These are phyloP conservation scores for Microbotryum saponariae DNA, from an alignment of 1,284 basidiomycete genomes.

Conservation along the genomic window DNA sequence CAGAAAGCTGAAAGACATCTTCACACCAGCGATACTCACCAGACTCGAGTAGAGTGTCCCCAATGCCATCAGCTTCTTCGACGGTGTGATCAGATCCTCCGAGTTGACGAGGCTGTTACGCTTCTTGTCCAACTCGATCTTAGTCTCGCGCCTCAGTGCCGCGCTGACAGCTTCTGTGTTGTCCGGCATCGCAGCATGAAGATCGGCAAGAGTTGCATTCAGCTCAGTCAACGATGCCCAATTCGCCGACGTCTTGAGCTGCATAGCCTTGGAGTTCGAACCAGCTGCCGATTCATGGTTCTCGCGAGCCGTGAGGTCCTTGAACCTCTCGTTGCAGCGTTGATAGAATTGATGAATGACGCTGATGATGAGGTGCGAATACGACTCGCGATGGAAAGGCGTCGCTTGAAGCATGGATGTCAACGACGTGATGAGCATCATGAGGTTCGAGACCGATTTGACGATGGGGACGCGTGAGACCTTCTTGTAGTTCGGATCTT, in stretches of 20 bases:
- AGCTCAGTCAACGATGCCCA: conserved; percentile 83
- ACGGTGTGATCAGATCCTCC: conserved; percentile 65
- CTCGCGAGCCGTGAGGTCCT: conserved; percentile 42
- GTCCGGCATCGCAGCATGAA: not conserved
- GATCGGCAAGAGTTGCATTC: conserved; percentile 40
- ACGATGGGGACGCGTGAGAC: conserved; percentile 64
- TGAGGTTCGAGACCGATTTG: conserved; percentile 52
- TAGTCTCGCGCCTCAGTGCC: conserved; percentile 52
- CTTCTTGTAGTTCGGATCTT: conserved; percentile 57
- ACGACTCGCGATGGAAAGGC: conserved; percentile 93
- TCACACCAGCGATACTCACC: conserved; percentile 49
- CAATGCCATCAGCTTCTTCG: conserved; percentile 66
- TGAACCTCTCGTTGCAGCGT: conserved; percentile 79
- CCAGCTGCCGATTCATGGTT: conserved; percentile 12
- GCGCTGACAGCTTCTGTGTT: conserved; percentile 6
- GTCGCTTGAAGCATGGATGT: conserved; percentile 86
- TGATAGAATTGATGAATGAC: conserved; percentile 96
- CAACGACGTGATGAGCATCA: conserved; percentile 84
- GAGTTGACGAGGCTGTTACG: conserved; percentile 51
- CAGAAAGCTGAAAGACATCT: too few relatives aligned
- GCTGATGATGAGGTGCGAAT: conserved; percentile 86
- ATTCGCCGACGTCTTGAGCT: conserved; percentile 56
- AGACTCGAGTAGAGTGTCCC: conserved; percentile 78
- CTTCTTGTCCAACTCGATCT: conserved; percentile 62
- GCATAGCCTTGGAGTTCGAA: conserved; percentile 1